Percentiles rank a stretch among this genome's conserved stretches.
Evolutionary conservation across 2,329 filamentous ascomycete species (phyloP).

Genomic region (Diaporthe eres): DNA sequence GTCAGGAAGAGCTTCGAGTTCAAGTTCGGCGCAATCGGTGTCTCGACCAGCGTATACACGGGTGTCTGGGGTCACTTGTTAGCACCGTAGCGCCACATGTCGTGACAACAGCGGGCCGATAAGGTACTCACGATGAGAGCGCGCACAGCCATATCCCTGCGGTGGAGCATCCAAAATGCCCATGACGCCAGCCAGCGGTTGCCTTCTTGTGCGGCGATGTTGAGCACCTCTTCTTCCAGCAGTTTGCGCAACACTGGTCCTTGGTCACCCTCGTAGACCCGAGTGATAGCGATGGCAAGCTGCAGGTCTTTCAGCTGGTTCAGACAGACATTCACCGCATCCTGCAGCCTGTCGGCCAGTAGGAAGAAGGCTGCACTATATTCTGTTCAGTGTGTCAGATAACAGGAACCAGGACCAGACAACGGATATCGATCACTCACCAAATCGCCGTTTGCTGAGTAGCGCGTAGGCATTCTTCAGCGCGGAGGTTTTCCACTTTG

Average conservation of each 20-base stretch:
- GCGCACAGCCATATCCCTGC: constrained; percentile 86
- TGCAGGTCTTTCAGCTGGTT: constrained; percentile 91
- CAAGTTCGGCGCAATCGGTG: constrained; percentile 76
- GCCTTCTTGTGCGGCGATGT: constrained; percentile 82
- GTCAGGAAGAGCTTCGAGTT: constrained; percentile 85
- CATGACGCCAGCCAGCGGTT: constrained; percentile 96
- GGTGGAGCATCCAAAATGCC: constrained; percentile 92
- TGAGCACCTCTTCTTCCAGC: constrained; percentile 84
- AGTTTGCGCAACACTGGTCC: constrained; percentile 81
- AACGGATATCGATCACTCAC: constrained; percentile 58
- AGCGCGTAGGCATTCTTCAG: constrained; percentile 97
- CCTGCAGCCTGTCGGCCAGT: constrained; percentile 85
- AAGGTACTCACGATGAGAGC: constrained; percentile 77
- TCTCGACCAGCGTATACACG: constrained; percentile 80
- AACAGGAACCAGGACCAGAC: background rate
- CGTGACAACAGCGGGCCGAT: too few species aligned
- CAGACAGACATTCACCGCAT: constrained; percentile 88
- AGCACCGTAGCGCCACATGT: background rate
- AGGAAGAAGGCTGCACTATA: constrained; percentile 98
- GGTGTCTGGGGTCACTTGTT: constrained; percentile 73
- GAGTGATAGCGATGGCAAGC: constrained; percentile 87
- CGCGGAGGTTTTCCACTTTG: constrained; percentile 89
- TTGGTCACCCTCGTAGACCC: constrained; percentile 89
- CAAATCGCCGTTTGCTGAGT: constrained; percentile 89
- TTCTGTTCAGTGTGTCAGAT: constrained; percentile 70